Percentiles rank a stretch among this genome's conserved stretches.
Conservation (phyloP, 257 asterid species). For the Eustoma russellianum region DNA sequence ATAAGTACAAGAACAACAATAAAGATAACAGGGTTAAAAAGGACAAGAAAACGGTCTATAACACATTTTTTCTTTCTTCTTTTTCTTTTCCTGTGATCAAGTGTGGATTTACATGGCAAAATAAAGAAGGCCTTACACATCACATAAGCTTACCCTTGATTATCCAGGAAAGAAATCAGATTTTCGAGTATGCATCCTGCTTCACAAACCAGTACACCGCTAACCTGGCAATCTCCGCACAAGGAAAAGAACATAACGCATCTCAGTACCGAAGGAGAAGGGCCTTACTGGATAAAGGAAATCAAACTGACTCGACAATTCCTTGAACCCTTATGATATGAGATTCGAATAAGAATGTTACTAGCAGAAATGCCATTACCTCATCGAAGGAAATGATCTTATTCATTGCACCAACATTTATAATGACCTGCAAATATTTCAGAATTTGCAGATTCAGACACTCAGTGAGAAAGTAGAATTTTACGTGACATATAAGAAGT, state of each 20-base stretch:
- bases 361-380: conserved; percentile 33
- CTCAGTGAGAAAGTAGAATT: background rate
- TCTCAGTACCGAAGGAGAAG: background rate
- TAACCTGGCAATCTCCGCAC: conserved; percentile 35
- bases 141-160: conserved; percentile 54
- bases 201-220: conserved; percentile 91
- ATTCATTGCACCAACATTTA: conserved; percentile 72
- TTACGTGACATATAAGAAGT: too few relatives aligned
- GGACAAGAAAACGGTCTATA: too few relatives aligned
- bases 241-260: conserved; percentile 2
- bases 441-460: conserved; percentile 7
- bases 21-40: too few relatives aligned
- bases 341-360: too few relatives aligned
- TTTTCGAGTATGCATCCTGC: conserved; percentile 99
- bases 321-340: background rate
- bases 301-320: background rate
- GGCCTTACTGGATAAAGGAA: too few relatives aligned
- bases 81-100: too few relatives aligned
- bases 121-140: background rate
- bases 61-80: too few relatives aligned
- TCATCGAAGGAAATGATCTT: conserved; percentile 71
- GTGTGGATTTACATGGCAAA: too few relatives aligned
- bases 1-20: too few relatives aligned
- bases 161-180: conserved; percentile 78
- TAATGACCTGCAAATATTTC: conserved; percentile 52